Evolutionary conservation across 331 rosid genomes (phyloP).

Genomic region (Malus hybrid): DNA sequence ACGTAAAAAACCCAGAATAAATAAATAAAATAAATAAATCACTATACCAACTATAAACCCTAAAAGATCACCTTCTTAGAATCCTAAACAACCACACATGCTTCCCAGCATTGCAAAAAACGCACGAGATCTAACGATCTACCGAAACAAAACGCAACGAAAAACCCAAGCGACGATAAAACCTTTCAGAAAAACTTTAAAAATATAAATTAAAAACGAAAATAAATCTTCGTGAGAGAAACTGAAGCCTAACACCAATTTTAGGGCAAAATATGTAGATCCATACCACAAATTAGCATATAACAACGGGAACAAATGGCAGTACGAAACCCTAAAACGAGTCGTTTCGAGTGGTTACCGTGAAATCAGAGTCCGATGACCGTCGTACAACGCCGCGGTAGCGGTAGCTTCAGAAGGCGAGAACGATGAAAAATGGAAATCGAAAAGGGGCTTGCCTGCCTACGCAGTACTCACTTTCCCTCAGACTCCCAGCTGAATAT

Average conservation of each 20-base stretch:
- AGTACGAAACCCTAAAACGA: not conserved
- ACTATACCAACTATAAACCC: not conserved
- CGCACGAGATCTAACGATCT: slow-evolving; percentile 25
- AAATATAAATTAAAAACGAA: not conserved
- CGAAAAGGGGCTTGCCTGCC: not conserved
- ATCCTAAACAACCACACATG: not conserved
- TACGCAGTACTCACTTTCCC: not conserved
- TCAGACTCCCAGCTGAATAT: not conserved
- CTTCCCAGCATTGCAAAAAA: not conserved
- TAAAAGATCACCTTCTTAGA: not conserved
- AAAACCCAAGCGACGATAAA: not conserved
- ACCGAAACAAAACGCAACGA: not conserved
- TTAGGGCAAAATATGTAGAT: slow-evolving; percentile 4
- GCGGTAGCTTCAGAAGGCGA: not conserved
- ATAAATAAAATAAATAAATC: not conserved
- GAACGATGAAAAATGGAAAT: not conserved
- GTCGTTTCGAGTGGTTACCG: not conserved
- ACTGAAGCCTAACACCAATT: not conserved
- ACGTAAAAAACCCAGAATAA: not conserved
- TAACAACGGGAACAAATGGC: not conserved
- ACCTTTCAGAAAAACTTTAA: not conserved
- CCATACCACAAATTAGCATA: slow-evolving; percentile 1
- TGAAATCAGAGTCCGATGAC: not conserved
- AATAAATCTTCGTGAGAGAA: not conserved
- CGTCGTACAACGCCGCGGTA: slow-evolving; percentile 1